Evolutionary conservation across 2,329 filamentous ascomycete genomes (phyloP), one percentile per base, ranked within the genome.

Genomic region (Cytospora piceae): DNA sequence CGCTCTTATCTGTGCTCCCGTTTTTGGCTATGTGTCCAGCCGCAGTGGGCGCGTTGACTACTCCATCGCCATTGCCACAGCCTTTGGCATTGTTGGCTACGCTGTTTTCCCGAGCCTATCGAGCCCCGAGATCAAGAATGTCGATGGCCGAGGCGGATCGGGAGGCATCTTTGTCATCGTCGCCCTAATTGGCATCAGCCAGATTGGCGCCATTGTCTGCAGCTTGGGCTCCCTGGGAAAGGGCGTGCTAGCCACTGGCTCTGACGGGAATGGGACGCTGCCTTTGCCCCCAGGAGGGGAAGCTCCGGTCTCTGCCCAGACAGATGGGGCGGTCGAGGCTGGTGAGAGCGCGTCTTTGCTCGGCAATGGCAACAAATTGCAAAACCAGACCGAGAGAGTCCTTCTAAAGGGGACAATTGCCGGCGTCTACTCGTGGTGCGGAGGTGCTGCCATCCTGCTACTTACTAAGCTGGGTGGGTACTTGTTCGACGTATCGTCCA

Each of bases 201-300:
- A 99, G 77, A 98, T 99, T 68, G 95, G 94, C 2, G 91, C 93
- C 14, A 98, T 99, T 66, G 95, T 99, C 0, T 97, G 94, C 79
- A 96, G 92, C 69, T 84, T 99, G n/a, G 93, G 92, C 0, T 87
- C 95, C 0, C 84, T 99, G 3, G 93, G 93, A 46, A 87, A 88
- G 20, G 94, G 93, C 4, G 90, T 98, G 27, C 81, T 96, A 27
- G 79, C 81, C 6, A 80, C 78, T 1, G 83, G 85, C 56, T 54
- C 66, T n/a, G 58, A 65, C 31, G 61, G 51, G 56, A 64, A 55
- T 15, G 56, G 14, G 6, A 32, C 59, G 3, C 31, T 58, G 27
- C 66, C 39, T 42, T 70, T 80, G 4, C 73, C 73, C 4, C 73
- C 72, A 22, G 64, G 58, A 22, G 20, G 27, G 20, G 51, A 42